Evolutionary conservation across 208 protist genomes (phyloP).

Genomic region (Leishmania tropica): DNA sequence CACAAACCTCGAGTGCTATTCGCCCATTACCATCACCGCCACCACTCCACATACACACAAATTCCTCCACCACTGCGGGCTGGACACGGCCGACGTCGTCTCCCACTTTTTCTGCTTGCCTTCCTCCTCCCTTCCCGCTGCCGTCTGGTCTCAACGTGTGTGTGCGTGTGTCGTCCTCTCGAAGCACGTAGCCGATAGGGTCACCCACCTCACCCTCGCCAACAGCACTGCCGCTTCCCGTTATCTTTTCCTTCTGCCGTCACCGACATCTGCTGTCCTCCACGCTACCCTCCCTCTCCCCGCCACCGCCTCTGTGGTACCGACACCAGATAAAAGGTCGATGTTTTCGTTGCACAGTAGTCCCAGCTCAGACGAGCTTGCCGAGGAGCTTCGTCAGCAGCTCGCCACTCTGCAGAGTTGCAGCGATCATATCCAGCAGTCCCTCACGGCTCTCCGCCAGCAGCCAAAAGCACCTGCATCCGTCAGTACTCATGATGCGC

Average conservation of each 20-base stretch:
- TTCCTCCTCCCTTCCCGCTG: background rate
- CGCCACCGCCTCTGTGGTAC: background rate
- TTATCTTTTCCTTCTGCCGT: background rate
- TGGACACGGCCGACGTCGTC: background rate
- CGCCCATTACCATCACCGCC: too few species aligned
- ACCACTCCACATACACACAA: too few species aligned
- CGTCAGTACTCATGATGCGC: background rate
- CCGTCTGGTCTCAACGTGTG: background rate
- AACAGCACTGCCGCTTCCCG: background rate
- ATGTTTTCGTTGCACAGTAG: background rate
- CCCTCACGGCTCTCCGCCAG: conserved; percentile 6
- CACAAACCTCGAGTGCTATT: too few species aligned
- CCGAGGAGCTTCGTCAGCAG: conserved; percentile 15
- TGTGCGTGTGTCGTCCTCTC: background rate
- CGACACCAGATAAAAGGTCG: background rate
- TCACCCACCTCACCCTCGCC: background rate
- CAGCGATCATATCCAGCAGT: conserved; percentile 13
- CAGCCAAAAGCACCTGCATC: too few species aligned
- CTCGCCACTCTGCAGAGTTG: conserved; percentile 12
- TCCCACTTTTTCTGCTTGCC: background rate
- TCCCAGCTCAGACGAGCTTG: background rate
- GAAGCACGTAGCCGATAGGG: background rate
- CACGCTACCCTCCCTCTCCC: background rate
- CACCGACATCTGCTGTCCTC: background rate
- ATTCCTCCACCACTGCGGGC: too few species aligned